Evolutionary conservation across 2,329 filamentous ascomycete genomes (phyloP).

Genomic region (Leptographium wingfieldii): DNA sequence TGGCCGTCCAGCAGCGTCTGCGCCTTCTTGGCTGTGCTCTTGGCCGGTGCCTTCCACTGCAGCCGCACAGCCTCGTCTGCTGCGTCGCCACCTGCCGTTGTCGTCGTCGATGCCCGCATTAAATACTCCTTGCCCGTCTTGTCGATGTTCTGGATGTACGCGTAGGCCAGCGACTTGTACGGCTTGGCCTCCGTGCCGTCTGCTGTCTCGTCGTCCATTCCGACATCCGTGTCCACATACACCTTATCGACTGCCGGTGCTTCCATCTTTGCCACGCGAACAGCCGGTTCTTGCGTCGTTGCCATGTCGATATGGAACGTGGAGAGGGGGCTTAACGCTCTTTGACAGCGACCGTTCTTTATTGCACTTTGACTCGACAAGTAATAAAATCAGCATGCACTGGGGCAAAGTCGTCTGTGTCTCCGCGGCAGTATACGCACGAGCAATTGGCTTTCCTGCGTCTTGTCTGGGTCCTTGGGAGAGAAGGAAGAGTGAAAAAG

Average conservation of each 20-base stretch:
- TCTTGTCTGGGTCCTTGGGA: neutral
- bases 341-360: neutral
- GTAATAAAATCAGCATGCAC: neutral
- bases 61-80: constrained; percentile 52
- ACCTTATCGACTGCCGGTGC: constrained; percentile 30
- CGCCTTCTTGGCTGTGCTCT: constrained; percentile 77
- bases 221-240: constrained; percentile 72
- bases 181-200: constrained; percentile 60
- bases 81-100: constrained; percentile 42
- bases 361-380: neutral
- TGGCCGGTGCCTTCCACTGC: constrained; percentile 71
- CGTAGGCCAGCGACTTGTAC: constrained; percentile 70
- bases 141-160: constrained; percentile 58
- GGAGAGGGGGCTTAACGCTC: neutral
- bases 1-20: constrained; percentile 60
- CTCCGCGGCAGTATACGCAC: neutral
- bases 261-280: constrained; percentile 27
- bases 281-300: constrained; percentile 32
- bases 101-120: constrained; percentile 54
- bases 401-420: neutral
- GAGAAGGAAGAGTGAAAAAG: neutral
- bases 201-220: constrained; percentile 54
- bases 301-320: constrained; percentile 1
- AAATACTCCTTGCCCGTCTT: constrained; percentile 46
- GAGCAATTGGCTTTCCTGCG: neutral